Conservation (phyloP, 2,329 filamentous ascomycete species). For the Fusarium annulatum region DNA sequence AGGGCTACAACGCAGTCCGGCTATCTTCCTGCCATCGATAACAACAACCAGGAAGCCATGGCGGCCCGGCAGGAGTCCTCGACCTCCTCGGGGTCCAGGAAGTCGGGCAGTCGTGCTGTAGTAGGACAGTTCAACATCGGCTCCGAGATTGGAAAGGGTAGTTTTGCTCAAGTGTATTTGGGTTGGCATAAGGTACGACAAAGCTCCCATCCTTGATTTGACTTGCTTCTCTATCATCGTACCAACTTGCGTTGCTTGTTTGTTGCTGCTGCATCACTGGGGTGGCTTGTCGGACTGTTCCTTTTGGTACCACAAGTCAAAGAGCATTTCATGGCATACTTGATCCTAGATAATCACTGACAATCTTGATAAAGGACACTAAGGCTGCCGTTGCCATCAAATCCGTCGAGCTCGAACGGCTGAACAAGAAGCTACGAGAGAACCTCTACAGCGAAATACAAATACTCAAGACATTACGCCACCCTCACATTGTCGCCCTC, state of each 20-base stretch:
- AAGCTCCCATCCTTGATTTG: slow-evolving; percentile 4
- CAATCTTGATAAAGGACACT: slow-evolving; percentile 67
- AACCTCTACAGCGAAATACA: slow-evolving; percentile 96
- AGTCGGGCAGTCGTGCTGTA: slow-evolving; percentile 56
- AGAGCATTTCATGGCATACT: neutral
- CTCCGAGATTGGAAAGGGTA: slow-evolving; percentile 94
- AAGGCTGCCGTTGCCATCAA: slow-evolving; percentile 93
- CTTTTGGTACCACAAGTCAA: slow-evolving; percentile 2
- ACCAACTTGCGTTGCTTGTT: slow-evolving; percentile 17
- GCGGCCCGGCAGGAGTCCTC: slow-evolving; percentile 53
- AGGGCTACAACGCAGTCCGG: slow-evolving; percentile 48
- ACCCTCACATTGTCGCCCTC: slow-evolving; percentile 96
- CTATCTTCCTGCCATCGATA: slow-evolving; percentile 50
- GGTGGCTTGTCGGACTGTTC: slow-evolving; percentile 3
- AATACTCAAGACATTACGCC: slow-evolving; percentile 91
- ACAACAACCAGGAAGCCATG: slow-evolving; percentile 52
- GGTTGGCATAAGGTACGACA: slow-evolving; percentile 79
- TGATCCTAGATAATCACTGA: slow-evolving; percentile 2
- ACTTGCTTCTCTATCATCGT: slow-evolving; percentile 18
- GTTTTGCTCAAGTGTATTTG: slow-evolving; percentile 95
- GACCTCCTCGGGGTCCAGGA: slow-evolving; percentile 50
- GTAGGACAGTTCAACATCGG: slow-evolving; percentile 85
- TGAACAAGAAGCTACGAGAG: slow-evolving; percentile 96
- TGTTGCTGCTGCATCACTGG: slow-evolving; percentile 8
- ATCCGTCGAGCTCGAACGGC: slow-evolving; percentile 88